Percentiles rank a stretch among this genome's conserved stretches.
phyloP scores from a whole-genome alignment of 176 grass and related monocot genomes.

The Tillandsia leiboldiana region DNA sequence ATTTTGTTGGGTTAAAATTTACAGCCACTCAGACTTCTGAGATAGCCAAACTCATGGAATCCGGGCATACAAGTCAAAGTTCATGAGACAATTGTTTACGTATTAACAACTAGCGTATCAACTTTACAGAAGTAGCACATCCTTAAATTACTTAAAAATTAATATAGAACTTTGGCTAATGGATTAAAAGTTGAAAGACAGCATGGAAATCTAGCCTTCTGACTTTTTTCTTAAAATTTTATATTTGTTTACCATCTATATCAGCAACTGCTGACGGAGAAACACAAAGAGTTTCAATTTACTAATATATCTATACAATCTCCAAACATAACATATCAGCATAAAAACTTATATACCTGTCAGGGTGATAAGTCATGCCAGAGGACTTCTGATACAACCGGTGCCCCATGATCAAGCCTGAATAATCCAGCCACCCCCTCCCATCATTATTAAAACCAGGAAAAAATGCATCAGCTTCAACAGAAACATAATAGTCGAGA shows the following conservation, averaged over 20 bases:
- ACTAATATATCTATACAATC: neutral
- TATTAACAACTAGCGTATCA: too few species aligned
- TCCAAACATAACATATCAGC: neutral
- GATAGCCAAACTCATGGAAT: neutral
- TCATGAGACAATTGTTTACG: too few species aligned
- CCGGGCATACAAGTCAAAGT: neutral
- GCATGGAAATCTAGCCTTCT: too few species aligned
- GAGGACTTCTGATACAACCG: conserved; percentile 62
- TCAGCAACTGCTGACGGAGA: neutral
- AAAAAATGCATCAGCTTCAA: conserved; percentile 96
- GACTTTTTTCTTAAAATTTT: too few species aligned
- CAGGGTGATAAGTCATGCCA: conserved; percentile 76
- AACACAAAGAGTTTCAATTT: neutral
- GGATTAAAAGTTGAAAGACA: too few species aligned
- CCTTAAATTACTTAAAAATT: too few species aligned
- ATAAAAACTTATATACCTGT: conserved; percentile 48
- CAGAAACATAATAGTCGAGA: conserved; percentile 86
- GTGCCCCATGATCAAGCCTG: conserved; percentile 93
- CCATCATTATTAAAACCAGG: conserved; percentile 86
- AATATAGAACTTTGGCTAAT: too few species aligned
- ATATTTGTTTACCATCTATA: neutral
- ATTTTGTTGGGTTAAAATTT: neutral
- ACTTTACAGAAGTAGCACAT: too few species aligned
- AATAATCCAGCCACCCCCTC: conserved; percentile 67
- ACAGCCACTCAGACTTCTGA: neutral